Evolutionary conservation across 495 filamentous ascomycete genomes (phyloP).

Genomic region (Neurospora tetraspora): DNA sequence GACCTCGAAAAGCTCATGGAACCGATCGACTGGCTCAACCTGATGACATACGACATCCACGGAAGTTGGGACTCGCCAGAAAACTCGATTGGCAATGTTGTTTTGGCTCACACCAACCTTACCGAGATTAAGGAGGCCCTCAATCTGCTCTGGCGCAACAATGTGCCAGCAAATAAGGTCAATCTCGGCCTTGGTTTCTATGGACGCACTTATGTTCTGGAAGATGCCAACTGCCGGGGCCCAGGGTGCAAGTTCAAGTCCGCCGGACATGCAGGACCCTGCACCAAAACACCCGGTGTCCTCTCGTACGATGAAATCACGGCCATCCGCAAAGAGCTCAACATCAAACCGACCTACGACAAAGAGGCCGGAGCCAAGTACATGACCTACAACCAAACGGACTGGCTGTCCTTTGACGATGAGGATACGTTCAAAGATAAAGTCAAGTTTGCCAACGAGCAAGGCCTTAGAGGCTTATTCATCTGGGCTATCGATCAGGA

Average conservation of each 20-base stretch:
- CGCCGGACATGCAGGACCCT: conserved; percentile 21
- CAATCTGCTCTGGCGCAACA: conserved; percentile 43
- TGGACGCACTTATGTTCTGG: conserved; percentile 29
- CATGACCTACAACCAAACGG: conserved; percentile 25
- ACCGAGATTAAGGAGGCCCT: conserved; percentile 43
- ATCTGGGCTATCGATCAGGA: conserved; percentile 30
- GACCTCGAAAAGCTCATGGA: conserved; percentile 28
- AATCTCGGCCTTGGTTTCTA: conserved; percentile 45
- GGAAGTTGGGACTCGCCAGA: conserved; percentile 22
- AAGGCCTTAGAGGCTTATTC: conserved; percentile 19
- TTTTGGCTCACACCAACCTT: conserved; percentile 43
- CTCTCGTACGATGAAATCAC: conserved; percentile 33
- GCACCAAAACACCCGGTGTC: conserved; percentile 23
- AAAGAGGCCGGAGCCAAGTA: conserved; percentile 29
- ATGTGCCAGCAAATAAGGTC: conserved; percentile 32
- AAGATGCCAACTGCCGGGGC: conserved; percentile 9
- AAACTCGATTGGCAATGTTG: conserved; percentile 19
- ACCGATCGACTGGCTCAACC: conserved; percentile 41
- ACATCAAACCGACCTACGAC: conserved; percentile 13
- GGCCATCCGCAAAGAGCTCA: conserved; percentile 6
- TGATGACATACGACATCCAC: conserved; percentile 47
- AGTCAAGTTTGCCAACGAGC: conserved; percentile 25
- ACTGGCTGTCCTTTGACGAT: conserved; percentile 43
- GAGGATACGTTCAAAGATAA: conserved; percentile 32
- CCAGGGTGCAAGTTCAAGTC: conserved; percentile 23